phyloP scores from a whole-genome alignment of 2,329 filamentous ascomycete genomes.

The Sporothrix brunneoviolacea region DNA sequence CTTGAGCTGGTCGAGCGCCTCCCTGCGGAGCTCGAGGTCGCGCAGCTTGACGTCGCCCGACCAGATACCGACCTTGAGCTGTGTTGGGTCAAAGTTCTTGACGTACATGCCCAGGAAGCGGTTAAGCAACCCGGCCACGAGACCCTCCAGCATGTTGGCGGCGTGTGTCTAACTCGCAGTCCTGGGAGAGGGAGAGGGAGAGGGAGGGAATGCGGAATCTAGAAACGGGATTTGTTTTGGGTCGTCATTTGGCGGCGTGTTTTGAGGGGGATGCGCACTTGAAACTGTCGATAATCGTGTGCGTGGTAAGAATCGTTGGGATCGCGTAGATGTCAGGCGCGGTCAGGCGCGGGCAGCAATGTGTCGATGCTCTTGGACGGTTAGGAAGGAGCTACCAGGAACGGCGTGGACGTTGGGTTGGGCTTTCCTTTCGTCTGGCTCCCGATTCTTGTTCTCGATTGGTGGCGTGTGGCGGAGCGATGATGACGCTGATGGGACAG shows the following conservation, averaged over 20 bases:
- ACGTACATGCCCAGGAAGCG: slow-evolving; percentile 99
- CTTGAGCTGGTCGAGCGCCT: slow-evolving; percentile 94
- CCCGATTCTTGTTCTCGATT: not conserved
- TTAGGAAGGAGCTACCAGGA: slow-evolving; percentile 2
- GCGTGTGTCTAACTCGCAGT: too few relatives aligned
- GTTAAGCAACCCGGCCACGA: slow-evolving; percentile 95
- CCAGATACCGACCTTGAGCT: slow-evolving; percentile 98
- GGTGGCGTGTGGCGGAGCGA: slow-evolving; percentile 11
- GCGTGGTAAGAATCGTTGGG: too few relatives aligned
- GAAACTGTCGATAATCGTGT: too few relatives aligned
- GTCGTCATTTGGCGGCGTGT: slow-evolving; percentile 3
- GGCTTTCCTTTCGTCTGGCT: not conserved
- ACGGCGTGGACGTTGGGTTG: not conserved
- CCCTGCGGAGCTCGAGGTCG: slow-evolving; percentile 84
- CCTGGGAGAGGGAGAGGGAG: not conserved
- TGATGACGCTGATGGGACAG: slow-evolving; percentile 3
- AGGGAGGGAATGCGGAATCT: not conserved
- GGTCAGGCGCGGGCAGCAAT: too few relatives aligned
- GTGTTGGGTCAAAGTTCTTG: slow-evolving; percentile 96
- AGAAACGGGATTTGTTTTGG: not conserved
- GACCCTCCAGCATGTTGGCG: slow-evolving; percentile 84
- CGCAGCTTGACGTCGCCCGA: slow-evolving; percentile 94
- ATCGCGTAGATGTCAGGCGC: not conserved
- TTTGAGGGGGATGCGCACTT: too few relatives aligned
- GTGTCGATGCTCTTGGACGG: too few relatives aligned